Evolutionary conservation across 345 rosid genomes (phyloP).

Genomic region (Nasturtium officinale): DNA sequence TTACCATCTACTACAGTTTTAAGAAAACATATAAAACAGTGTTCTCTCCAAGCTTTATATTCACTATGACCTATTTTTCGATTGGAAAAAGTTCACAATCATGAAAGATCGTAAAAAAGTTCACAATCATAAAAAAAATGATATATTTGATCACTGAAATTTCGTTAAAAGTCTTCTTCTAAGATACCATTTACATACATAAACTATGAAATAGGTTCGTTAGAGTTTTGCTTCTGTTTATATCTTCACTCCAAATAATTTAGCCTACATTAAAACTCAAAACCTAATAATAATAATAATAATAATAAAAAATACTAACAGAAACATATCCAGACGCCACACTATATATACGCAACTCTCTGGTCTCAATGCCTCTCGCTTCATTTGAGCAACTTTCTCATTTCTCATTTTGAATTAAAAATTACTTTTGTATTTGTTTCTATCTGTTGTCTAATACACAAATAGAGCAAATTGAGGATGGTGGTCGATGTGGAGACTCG

Average conservation of each 20-base stretch:
- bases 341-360: not conserved
- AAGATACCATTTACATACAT: not conserved
- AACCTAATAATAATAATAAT: rapidly evolving
- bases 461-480: constrained; percentile 5
- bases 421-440: not conserved
- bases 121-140: not conserved
- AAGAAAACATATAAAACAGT: too few relatives aligned
- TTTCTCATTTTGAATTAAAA: not conserved
- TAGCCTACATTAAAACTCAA: not conserved
- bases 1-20: too few relatives aligned
- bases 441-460: not conserved
- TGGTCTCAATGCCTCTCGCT: not conserved
- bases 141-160: not conserved
- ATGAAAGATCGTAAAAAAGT: not conserved
- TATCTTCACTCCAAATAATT: not conserved
- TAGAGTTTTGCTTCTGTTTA: not conserved
- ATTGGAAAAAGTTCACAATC: not conserved
- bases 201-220: not conserved
- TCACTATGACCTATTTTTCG: too few relatives aligned
- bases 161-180: not conserved
- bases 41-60: not conserved
- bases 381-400: not conserved
- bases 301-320: not conserved
- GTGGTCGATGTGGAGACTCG: constrained; percentile 20
- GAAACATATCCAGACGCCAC: constrained; percentile 9